Percentiles rank a stretch among this genome's conserved stretches.
These are phyloP conservation scores for Paracoccidioides lutzii DNA, from an alignment of 2,329 filamentous ascomycete genomes.

Conservation along the genomic window DNA sequence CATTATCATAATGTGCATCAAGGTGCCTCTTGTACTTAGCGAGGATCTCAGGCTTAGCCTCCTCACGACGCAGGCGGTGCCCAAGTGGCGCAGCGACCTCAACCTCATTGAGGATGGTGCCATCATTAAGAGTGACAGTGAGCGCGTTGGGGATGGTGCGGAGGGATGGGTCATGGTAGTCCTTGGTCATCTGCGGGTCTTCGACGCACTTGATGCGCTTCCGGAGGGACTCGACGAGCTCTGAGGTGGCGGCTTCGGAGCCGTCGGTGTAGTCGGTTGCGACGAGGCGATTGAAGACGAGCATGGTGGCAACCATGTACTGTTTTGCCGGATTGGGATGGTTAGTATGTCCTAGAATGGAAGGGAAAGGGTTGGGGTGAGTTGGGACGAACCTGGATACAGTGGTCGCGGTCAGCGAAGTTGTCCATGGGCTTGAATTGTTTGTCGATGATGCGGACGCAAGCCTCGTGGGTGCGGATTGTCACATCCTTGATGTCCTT, in stretches of 20 bases:
- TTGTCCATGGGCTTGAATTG: conserved; percentile 99
- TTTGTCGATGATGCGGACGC: conserved; percentile 98
- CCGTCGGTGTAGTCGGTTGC: conserved; percentile 90
- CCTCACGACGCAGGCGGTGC: conserved; percentile 78
- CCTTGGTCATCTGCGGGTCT: conserved; percentile 82
- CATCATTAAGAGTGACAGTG: conserved; percentile 88
- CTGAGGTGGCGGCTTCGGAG: conserved; percentile 78
- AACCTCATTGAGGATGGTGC: conserved; percentile 79
- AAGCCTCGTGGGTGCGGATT: conserved; percentile 95
- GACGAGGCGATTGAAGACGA: conserved; percentile 84
- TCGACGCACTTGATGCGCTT: conserved; percentile 93
- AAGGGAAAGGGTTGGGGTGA: not conserved
- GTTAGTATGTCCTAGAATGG: conserved; percentile 13
- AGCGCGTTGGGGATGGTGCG: conserved; percentile 96
- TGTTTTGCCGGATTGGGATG: conserved; percentile 12
- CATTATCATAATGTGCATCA: conserved; percentile 63
- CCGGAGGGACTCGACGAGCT: conserved; percentile 79
- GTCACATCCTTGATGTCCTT: conserved; percentile 87
- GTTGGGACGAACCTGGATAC: conserved; percentile 56
- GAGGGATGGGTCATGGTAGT: conserved; percentile 89
- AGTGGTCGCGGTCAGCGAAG: conserved; percentile 98
- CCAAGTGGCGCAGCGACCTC: conserved; percentile 89
- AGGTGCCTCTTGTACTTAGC: conserved; percentile 93
- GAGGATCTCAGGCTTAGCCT: conserved; percentile 95
- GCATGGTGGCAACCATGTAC: conserved; percentile 97